phyloP scores from a whole-genome alignment of 768 basidiomycete species.

The Agaricus sinodeliciosus region DNA sequence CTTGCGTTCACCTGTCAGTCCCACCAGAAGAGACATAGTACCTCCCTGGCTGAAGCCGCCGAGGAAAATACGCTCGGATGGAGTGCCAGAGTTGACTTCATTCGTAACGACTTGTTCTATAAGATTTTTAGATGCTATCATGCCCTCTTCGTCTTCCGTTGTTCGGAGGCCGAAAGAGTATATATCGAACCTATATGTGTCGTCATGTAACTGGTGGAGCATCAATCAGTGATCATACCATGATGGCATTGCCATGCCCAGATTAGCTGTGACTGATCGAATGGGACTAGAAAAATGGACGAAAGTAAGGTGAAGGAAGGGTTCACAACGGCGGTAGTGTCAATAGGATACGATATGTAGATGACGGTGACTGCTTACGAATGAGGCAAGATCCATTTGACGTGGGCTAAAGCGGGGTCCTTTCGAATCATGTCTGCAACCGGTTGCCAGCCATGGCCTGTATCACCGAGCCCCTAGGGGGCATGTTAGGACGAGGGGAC shows the following conservation, averaged over 20 bases:
- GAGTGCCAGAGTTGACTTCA: conserved; percentile 69
- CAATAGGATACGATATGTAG: neutral
- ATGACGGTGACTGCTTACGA: conserved; percentile 41
- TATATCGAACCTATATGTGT: conserved; percentile 65
- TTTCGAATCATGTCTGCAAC: conserved; percentile 62
- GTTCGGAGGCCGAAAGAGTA: conserved; percentile 52
- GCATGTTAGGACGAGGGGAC: neutral
- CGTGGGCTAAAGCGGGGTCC: conserved; percentile 52
- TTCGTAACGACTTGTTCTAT: conserved; percentile 65
- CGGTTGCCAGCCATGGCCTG: conserved; percentile 70
- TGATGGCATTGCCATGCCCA: conserved; percentile 67
- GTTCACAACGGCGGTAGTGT: conserved; percentile 4
- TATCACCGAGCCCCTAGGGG: conserved; percentile 66
- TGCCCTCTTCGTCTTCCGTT: conserved; percentile 70
- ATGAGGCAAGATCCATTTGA: conserved; percentile 89
- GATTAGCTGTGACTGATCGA: conserved; percentile 68
- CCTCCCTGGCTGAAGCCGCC: conserved; percentile 90
- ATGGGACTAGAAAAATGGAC: conserved; percentile 30
- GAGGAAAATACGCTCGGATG: conserved; percentile 66
- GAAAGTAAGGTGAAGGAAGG: conserved; percentile 1
- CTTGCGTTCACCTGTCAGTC: conserved; percentile 57
- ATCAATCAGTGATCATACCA: conserved; percentile 37
- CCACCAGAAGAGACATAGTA: conserved; percentile 71
- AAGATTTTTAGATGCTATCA: conserved; percentile 55
- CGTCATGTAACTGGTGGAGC: conserved; percentile 6